Evolutionary conservation across 1,284 basidiomycete genomes (phyloP).

Genomic region (Ganoderma sinense): DNA sequence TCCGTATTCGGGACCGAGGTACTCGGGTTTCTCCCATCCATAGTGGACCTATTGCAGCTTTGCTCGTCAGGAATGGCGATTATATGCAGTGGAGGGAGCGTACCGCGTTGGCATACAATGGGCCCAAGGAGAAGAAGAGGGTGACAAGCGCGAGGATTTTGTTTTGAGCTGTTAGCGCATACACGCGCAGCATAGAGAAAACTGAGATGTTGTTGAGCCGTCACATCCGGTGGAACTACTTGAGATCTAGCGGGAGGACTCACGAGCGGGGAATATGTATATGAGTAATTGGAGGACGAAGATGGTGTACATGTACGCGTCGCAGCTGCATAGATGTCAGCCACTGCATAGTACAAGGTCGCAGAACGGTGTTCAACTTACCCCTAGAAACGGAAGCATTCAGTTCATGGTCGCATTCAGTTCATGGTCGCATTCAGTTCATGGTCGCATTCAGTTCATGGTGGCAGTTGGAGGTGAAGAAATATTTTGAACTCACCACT

Average conservation of each 20-base stretch:
- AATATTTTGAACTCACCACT: neutral
- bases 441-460: neutral
- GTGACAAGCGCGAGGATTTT: constrained; percentile 3
- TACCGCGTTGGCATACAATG: constrained; percentile 12
- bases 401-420: neutral
- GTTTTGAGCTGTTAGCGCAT: constrained; percentile 9
- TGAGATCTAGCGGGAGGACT: neutral
- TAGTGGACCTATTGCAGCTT: constrained; percentile 4
- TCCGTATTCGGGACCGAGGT: constrained; percentile 5
- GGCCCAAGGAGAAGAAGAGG: constrained; percentile 9
- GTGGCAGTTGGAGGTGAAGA: no score
- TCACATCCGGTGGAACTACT: neutral
- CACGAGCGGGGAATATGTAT: constrained; percentile 15
- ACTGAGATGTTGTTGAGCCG: neutral
- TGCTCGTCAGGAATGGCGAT: neutral
- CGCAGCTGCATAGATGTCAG: neutral
- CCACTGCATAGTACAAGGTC: neutral
- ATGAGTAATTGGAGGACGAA: constrained; percentile 11
- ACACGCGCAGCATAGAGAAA: constrained; percentile 13
- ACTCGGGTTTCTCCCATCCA: constrained; percentile 10
- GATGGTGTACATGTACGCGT: constrained; percentile 15
- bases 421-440: neutral
- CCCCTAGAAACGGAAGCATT: neutral
- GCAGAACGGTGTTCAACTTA: neutral
- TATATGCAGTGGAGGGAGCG: neutral